phyloP scores from a whole-genome alignment of 108 stramenopile genomes.

The Skeletonema marinoi region DNA sequence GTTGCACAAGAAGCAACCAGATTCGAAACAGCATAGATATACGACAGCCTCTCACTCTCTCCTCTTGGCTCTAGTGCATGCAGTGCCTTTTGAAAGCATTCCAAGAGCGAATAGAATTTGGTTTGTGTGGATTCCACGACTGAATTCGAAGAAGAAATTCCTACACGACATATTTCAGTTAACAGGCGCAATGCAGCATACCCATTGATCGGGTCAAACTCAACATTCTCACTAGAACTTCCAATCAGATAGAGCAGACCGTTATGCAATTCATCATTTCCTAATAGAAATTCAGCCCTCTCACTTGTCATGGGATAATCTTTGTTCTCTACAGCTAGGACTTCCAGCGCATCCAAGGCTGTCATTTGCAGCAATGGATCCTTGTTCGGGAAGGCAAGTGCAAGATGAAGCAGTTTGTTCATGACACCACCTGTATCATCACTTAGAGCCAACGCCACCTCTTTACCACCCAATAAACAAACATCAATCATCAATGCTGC shows the following conservation, averaged over 20 bases:
- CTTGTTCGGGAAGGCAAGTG: slow-evolving; percentile 22
- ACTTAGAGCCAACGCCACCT: slow-evolving; percentile 16
- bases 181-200: slow-evolving; percentile 33
- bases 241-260: slow-evolving; percentile 38
- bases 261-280: slow-evolving; percentile 18
- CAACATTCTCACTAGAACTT: background rate
- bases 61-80: slow-evolving; percentile 31
- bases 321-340: background rate
- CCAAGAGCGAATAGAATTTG: slow-evolving; percentile 30
- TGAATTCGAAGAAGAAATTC: slow-evolving; percentile 13
- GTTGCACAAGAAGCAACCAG: slow-evolving; percentile 35
- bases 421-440: slow-evolving; percentile 15
- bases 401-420: slow-evolving; percentile 30
- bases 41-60: slow-evolving; percentile 33
- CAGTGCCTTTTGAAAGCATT: slow-evolving; percentile 26
- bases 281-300: slow-evolving; percentile 37
- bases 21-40: slow-evolving; percentile 40
- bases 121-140: background rate
- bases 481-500: slow-evolving; percentile 41
- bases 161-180: slow-evolving; percentile 45
- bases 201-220: slow-evolving; percentile 36
- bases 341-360: slow-evolving; percentile 40
- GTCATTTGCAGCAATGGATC: slow-evolving; percentile 43
- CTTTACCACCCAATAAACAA: slow-evolving; percentile 35
- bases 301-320: background rate